phyloP scores from a whole-genome alignment of 1,284 basidiomycete species.

The Anthracocystis walkeri region DNA sequence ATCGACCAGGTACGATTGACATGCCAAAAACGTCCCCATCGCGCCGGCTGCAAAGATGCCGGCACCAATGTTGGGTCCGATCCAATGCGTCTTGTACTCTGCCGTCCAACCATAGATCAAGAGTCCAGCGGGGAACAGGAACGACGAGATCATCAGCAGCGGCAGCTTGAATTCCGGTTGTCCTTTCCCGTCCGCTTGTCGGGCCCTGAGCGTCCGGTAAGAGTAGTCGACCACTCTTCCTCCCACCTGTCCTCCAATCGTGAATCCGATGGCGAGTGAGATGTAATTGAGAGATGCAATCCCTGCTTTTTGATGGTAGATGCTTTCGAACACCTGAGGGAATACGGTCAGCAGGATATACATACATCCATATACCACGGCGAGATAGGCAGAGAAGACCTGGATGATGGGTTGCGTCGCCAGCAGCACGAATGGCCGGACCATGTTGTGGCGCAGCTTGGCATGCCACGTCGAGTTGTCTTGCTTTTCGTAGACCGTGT shows the following conservation, averaged over 20 bases:
- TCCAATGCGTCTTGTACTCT: constrained; percentile 75
- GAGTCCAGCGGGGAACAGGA: constrained; percentile 75
- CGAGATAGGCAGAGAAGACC: constrained; percentile 73
- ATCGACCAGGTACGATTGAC: constrained; percentile 63
- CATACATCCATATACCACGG: constrained; percentile 65
- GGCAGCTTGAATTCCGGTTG: constrained; percentile 72
- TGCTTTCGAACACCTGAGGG: constrained; percentile 74
- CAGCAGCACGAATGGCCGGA: constrained; percentile 73
- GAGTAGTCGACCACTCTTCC: constrained; percentile 75
- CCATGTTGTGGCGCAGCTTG: constrained; percentile 67
- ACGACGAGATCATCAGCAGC: constrained; percentile 75
- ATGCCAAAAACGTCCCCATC: constrained; percentile 50
- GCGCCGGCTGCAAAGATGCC: constrained; percentile 36
- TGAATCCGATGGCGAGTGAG: constrained; percentile 71
- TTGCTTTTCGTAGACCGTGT: constrained; percentile 60
- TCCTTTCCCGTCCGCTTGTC: constrained; percentile 74
- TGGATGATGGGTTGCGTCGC: constrained; percentile 72
- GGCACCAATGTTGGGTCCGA: constrained; percentile 74
- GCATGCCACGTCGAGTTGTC: constrained; percentile 64
- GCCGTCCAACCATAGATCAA: constrained; percentile 78
- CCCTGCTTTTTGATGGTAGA: constrained; percentile 70
- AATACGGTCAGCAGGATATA: constrained; percentile 78
- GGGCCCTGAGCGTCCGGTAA: constrained; percentile 73
- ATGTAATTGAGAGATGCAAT: constrained; percentile 78
- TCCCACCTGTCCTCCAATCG: constrained; percentile 73